These are phyloP conservation scores for Trametes pubescens DNA, from an alignment of 1,284 basidiomycete species.

Conservation along the genomic window DNA sequence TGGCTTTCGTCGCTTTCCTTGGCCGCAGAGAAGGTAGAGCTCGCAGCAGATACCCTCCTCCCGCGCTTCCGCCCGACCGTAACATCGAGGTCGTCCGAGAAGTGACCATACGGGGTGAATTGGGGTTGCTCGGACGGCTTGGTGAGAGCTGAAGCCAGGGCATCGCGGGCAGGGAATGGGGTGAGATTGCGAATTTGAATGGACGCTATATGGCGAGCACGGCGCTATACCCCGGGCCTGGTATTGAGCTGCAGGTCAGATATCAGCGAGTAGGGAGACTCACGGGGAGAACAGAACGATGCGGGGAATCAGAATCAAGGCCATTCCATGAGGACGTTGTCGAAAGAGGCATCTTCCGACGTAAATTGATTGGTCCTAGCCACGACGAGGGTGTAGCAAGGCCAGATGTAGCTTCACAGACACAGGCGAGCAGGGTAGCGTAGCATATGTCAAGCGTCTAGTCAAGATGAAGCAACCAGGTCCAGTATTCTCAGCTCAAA, in stretches of 20 bases:
- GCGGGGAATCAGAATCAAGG: background rate
- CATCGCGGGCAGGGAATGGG: conserved; percentile 80
- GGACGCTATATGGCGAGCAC: conserved; percentile 76
- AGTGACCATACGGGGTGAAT: conserved; percentile 59
- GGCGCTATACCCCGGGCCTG: conserved; percentile 53
- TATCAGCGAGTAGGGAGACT: background rate
- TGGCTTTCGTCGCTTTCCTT: conserved; percentile 53
- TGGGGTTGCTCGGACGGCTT: conserved; percentile 68
- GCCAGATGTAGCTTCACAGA: conserved; percentile 1
- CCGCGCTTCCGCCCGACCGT: conserved; percentile 63
- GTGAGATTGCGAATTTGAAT: conserved; percentile 84
- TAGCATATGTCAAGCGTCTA: conserved; percentile 22
- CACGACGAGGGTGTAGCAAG: background rate
- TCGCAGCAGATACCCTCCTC: conserved; percentile 64
- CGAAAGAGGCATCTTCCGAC: conserved; percentile 19
- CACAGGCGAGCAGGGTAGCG: conserved; percentile 13
- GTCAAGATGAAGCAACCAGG: background rate
- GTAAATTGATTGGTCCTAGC: background rate
- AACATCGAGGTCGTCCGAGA: conserved; percentile 76
- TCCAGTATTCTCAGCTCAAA: background rate
- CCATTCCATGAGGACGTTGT: conserved; percentile 18
- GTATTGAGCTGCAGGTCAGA: background rate
- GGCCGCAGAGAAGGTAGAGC: conserved; percentile 57
- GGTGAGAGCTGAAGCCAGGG: conserved; percentile 73
- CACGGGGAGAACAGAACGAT: conserved; percentile 20